Base-by-base conservation (phyloP, 2,329 filamentous ascomycete genomes). In the Ascosphaera aggregata region DNA sequence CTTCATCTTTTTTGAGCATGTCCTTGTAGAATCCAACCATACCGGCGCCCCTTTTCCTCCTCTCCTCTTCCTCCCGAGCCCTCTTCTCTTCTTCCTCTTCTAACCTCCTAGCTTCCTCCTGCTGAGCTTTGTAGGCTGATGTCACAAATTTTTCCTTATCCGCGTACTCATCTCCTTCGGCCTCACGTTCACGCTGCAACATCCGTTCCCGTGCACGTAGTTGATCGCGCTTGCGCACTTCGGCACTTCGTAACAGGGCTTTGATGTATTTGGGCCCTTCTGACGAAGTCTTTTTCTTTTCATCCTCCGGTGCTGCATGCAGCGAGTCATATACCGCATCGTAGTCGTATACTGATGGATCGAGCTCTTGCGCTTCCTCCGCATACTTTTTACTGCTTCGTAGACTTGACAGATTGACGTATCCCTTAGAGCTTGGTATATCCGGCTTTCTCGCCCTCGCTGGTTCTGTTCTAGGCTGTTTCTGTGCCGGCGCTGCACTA, bases 111-210 rank as follows among this genome's bases (percentile, higher is more conserved):
- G 68, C 57, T 50, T 76, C 72, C 48, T 67, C 70, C 50, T 76
- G 71, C 48, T 76, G 71, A 43, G 61, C 59, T 52, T 73, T 74
- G 53, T 76, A 76, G 27, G 72, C 71, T 1, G 62, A 60, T 1
- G 72, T 76, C 34, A 76, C 72, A 43, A 76, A 76, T 49, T 68
- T 73, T 52, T 76, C 72, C 50, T 74, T 76, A 47, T 74, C 72
- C 0, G 64, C 69, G 43, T 72, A 76, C 43, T 71, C 69, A 37
- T 76, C 72, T n/a, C 71, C 72, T 48, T 76, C 72, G 0, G 64
- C 65, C 46, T 76, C 72, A 19, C 72, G 62, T 48, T 76, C 72
- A 42, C 63, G 63, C 39, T 69, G 65, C 9, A 76, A 48, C 41
- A 70, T 50, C 44, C 72, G 71, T 49, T 76, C 72, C 27, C 65